Percentiles rank a stretch among this genome's conserved stretches.
Conservation (phyloP, 495 filamentous ascomycete species). For the Margaritispora aquatica region DNA sequence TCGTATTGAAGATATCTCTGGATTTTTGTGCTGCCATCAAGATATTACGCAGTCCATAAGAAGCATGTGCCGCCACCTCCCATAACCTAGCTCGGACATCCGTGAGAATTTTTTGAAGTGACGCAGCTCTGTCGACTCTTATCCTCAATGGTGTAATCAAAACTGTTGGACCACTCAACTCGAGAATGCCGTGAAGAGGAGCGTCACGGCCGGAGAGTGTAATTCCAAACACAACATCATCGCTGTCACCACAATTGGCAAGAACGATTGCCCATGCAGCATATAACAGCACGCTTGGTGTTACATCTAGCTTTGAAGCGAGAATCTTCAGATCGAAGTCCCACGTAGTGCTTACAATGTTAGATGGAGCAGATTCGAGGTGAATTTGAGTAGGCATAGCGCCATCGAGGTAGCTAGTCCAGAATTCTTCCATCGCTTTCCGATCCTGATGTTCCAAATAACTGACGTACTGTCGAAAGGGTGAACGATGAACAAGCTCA, state of each 20-base stretch:
- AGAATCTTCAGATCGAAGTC: slow-evolving; percentile 2
- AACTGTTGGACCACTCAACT: slow-evolving; percentile 5
- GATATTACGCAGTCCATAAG: too few relatives aligned
- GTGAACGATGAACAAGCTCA: slow-evolving; percentile 20
- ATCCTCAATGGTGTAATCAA: background rate
- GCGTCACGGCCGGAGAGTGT: slow-evolving; percentile 3
- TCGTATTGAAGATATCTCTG: too few relatives aligned
- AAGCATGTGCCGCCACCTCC: too few relatives aligned
- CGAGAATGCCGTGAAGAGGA: background rate
- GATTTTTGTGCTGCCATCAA: too few relatives aligned
- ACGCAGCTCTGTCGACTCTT: background rate
- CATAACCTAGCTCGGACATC: too few relatives aligned
- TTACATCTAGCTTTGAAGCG: slow-evolving; percentile 3
- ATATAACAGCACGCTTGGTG: slow-evolving; percentile 27
- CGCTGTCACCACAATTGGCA: slow-evolving; percentile 24
- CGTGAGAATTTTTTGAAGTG: background rate
- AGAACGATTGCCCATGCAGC: slow-evolving; percentile 34
- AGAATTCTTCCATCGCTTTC: slow-evolving; percentile 15
- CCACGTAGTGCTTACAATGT: slow-evolving; percentile 12
- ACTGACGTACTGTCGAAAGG: slow-evolving; percentile 23
- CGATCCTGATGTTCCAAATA: slow-evolving; percentile 11
- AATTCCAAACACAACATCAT: slow-evolving; percentile 27
- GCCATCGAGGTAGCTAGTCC: slow-evolving; percentile 18
- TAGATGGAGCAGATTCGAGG: slow-evolving; percentile 26
- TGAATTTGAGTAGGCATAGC: slow-evolving; percentile 1